Conservation (phyloP, 106 monocot genomes). For the Allium cepa region DNA sequence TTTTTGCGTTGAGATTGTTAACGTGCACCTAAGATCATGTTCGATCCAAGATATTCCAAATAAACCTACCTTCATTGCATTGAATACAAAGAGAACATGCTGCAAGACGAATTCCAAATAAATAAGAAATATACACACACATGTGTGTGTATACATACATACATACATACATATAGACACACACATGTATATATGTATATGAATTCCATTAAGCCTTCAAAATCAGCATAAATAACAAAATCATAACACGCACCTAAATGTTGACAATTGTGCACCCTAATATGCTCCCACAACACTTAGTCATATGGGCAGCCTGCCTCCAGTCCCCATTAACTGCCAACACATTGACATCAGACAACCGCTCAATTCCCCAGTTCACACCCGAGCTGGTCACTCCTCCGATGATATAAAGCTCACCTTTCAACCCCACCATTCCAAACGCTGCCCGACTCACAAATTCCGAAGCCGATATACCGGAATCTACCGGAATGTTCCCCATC, state of each 20-base stretch:
- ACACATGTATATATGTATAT: no score
- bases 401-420: slow-evolving; percentile 68
- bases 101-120: no score
- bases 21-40: no score
- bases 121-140: no score
- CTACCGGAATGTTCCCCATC: slow-evolving; percentile 5
- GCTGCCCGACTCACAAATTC: slow-evolving; percentile 80
- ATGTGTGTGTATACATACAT: no score
- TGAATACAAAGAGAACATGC: no score
- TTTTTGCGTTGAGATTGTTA: no score
- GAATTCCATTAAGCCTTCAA: no score
- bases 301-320: slow-evolving; percentile 70
- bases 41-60: no score
- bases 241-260: slow-evolving; percentile 15
- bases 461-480: slow-evolving; percentile 38
- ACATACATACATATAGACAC: no score
- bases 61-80: no score
- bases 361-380: slow-evolving; percentile 77
- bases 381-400: slow-evolving; percentile 88
- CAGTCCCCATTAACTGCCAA: slow-evolving; percentile 51
- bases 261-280: slow-evolving; percentile 68
- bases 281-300: slow-evolving; percentile 67
- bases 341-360: slow-evolving; percentile 66
- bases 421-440: slow-evolving; percentile 82
- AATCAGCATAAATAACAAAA: no score